phyloP scores from a whole-genome alignment of 2,329 filamentous ascomycete species.

The Fusarium miscanthi region DNA sequence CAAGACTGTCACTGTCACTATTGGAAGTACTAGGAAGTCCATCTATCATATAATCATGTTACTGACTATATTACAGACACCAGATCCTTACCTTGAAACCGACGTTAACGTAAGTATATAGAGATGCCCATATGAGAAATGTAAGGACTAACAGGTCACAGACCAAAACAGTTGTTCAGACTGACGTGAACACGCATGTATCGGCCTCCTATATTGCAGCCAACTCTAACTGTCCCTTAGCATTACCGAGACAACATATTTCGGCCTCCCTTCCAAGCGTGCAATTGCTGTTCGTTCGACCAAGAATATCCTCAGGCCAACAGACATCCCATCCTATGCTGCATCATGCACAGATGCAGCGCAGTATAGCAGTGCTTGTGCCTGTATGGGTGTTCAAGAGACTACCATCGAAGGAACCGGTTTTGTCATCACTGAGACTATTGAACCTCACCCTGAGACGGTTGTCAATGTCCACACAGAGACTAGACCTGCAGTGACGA shows the following conservation, averaged over 20 bases:
- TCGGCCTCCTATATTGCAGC: accelerated
- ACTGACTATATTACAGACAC: neutral
- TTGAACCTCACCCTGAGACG: neutral
- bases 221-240: neutral
- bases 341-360: neutral
- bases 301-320: neutral
- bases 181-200: neutral
- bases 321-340: neutral
- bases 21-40: accelerated
- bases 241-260: neutral
- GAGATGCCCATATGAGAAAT: accelerated
- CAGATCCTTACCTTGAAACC: neutral
- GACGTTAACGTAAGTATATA: neutral
- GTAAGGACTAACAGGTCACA: accelerated
- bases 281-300: neutral
- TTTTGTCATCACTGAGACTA: neutral
- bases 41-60: accelerated
- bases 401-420: neutral
- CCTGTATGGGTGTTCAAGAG: neutral
- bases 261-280: neutral
- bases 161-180: neutral
- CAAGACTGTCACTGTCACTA: neutral
- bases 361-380: neutral
- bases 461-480: accelerated
- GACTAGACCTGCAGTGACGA: neutral